These are phyloP conservation scores for Kluyveromyces dobzhanskii DNA, from an alignment of 805 yeast genomes.

Conservation along the genomic window DNA sequence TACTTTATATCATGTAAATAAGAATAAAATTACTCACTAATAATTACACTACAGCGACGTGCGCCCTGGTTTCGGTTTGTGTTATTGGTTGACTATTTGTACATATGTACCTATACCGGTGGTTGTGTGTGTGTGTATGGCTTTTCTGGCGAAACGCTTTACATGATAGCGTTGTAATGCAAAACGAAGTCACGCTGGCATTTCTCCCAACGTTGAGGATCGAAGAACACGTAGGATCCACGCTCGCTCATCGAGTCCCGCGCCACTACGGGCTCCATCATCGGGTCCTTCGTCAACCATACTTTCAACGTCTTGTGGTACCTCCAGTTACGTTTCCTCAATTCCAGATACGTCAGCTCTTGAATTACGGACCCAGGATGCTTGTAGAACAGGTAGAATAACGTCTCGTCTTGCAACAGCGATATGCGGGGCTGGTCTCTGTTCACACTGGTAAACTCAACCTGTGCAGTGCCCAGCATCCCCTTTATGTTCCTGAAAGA, in stretches of 20 bases:
- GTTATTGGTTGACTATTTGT: neutral
- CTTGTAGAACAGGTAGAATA: constrained; percentile 88
- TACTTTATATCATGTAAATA: no score
- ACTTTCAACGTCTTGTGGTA: constrained; percentile 92
- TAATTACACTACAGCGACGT: no score
- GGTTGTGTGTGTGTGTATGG: no score
- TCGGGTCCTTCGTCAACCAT: constrained; percentile 93
- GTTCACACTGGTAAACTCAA: constrained; percentile 28
- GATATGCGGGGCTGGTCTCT: constrained; percentile 40
- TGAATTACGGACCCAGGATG: constrained; percentile 90
- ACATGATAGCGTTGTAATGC: constrained; percentile 55
- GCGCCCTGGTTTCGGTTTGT: no score
- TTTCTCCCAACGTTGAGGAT: constrained; percentile 93
- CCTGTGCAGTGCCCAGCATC: constrained; percentile 23
- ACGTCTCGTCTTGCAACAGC: constrained; percentile 78
- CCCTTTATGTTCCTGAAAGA: constrained; percentile 35
- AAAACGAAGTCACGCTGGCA: constrained; percentile 65
- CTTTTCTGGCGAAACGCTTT: no score
- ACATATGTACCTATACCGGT: constrained; percentile 4
- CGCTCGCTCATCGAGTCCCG: constrained; percentile 71
- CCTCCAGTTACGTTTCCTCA: constrained; percentile 91
- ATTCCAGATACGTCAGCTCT: constrained; percentile 86
- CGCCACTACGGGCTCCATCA: constrained; percentile 77
- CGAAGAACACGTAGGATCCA: constrained; percentile 90
- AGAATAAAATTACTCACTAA: no score